A percentile compares a stretch with the other conserved stretches of the same genome.
phyloP scores from a whole-genome alignment of 1,284 basidiomycete genomes.

The Malassezia yamatoensis region DNA sequence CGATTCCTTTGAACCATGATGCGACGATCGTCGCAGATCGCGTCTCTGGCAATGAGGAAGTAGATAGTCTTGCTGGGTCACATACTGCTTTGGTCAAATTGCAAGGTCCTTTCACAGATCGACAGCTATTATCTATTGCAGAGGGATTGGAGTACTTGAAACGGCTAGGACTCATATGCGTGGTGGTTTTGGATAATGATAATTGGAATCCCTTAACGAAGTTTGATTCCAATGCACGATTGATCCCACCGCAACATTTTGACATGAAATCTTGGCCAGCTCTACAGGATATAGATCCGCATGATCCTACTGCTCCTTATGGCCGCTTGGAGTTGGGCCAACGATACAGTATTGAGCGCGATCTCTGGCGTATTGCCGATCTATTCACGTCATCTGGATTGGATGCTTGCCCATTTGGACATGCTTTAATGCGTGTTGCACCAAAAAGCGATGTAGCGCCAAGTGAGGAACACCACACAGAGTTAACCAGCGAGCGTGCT shows the following conservation, averaged over 20 bases:
- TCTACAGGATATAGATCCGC: neutral
- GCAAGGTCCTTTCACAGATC: conserved; percentile 91
- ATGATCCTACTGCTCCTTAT: conserved; percentile 6
- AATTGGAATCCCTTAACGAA: conserved; percentile 53
- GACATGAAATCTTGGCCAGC: conserved; percentile 34
- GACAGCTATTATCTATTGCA: conserved; percentile 84
- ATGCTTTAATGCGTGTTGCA: conserved; percentile 34
- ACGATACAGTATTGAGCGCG: conserved; percentile 66
- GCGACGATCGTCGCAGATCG: conserved; percentile 19
- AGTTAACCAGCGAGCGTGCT: neutral
- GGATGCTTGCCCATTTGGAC: conserved; percentile 65
- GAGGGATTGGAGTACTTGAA: conserved; percentile 88
- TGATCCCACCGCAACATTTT: conserved; percentile 14
- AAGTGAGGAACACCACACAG: neutral
- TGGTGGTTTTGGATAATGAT: conserved; percentile 88
- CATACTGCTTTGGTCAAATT: conserved; percentile 90
- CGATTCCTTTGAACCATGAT: neutral
- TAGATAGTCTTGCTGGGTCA: conserved; percentile 19
- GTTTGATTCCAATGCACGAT: conserved; percentile 24
- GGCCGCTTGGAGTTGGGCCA: conserved; percentile 26
- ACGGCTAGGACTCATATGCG: conserved; percentile 84
- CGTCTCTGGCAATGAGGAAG: conserved; percentile 6
- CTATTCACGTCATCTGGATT: conserved; percentile 75
- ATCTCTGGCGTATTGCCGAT: conserved; percentile 56
- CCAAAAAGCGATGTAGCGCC: neutral